Conservation (phyloP, 768 basidiomycete species). For the Candolleomyces aberdarensis region DNA sequence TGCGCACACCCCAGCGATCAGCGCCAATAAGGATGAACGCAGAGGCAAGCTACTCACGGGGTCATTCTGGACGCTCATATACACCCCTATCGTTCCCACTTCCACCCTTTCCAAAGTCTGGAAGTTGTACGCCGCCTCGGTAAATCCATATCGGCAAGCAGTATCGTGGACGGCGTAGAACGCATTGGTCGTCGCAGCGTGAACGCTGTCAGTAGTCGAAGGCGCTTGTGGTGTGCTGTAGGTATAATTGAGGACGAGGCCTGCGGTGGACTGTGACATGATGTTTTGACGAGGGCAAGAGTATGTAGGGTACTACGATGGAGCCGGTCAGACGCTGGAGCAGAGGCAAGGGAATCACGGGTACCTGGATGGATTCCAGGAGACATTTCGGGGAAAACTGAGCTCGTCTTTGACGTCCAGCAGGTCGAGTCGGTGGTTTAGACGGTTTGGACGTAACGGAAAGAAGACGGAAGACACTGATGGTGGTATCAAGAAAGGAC, state of each 20-base stretch:
- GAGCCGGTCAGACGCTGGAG: no score
- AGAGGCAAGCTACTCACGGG: slow-evolving; percentile 13
- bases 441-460: no score
- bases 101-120: slow-evolving; percentile 52
- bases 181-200: slow-evolving; percentile 43
- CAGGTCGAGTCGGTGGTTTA: no score
- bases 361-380: no score
- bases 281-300: slow-evolving; percentile 8
- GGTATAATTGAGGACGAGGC: slow-evolving; percentile 33
- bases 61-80: slow-evolving; percentile 49
- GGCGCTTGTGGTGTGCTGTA: slow-evolving; percentile 29
- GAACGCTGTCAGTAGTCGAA: slow-evolving; percentile 36
- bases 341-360: no score
- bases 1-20: neutral
- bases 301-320: no score
- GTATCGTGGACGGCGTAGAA: slow-evolving; percentile 56
- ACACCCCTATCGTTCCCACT: slow-evolving; percentile 47
- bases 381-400: no score
- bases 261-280: slow-evolving; percentile 32
- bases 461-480: no score
- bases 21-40: neutral
- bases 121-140: slow-evolving; percentile 45
- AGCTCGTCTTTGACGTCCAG: no score
- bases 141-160: slow-evolving; percentile 42
- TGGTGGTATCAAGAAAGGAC: no score